phyloP scores from a whole-genome alignment of 768 basidiomycete species.

The Leucocoprinus sp. region DNA sequence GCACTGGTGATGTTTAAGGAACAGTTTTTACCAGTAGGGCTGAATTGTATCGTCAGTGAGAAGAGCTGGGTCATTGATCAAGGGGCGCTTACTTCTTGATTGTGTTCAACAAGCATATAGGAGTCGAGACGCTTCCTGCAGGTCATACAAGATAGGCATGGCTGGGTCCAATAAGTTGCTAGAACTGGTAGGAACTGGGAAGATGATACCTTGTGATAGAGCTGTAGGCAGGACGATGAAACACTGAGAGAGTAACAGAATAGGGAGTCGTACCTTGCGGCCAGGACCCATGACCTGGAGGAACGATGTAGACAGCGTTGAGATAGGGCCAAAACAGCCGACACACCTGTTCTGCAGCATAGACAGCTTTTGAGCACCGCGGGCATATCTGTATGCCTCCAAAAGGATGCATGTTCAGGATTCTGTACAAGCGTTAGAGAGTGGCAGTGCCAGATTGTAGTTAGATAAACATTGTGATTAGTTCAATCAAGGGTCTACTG shows the following conservation, averaged over 20 bases:
- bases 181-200: not conserved
- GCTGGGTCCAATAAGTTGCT: conserved; percentile 29
- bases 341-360: conserved; percentile 81
- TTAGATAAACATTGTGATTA: too few species aligned
- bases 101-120: conserved; percentile 69
- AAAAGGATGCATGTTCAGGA: conserved; percentile 45
- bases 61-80: conserved; percentile 3
- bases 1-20: not conserved
- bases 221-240: conserved; percentile 27
- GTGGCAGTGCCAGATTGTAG: too few species aligned
- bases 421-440: not conserved
- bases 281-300: conserved; percentile 77
- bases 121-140: conserved; percentile 81
- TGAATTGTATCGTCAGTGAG: conserved; percentile 15
- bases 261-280: conserved; percentile 54
- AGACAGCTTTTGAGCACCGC: conserved; percentile 67
- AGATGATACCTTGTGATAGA: conserved; percentile 65
- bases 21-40: conserved; percentile 42
- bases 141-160: conserved; percentile 68
- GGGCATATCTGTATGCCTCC: conserved; percentile 69
- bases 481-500: too few species aligned
- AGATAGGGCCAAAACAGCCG: not conserved
- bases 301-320: conserved; percentile 9
- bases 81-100: conserved; percentile 55
- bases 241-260: not conserved